phyloP scores from a whole-genome alignment of 1,139 yeast genomes.

The Yamadazyma taylorii region DNA sequence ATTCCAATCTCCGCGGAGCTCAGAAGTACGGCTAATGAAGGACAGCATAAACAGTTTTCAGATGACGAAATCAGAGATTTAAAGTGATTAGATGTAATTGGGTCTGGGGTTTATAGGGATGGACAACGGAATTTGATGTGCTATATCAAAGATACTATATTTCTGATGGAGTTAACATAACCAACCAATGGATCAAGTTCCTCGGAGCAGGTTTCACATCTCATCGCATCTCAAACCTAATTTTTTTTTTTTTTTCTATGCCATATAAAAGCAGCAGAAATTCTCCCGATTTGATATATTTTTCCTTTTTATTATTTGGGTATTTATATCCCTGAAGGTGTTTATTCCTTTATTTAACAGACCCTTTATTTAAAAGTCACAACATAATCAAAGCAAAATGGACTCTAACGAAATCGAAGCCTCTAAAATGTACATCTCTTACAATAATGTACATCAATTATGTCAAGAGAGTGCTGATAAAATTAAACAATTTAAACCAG shows the following conservation, averaged over 20 bases:
- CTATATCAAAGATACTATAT: too few species aligned
- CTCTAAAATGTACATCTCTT: slow-evolving; percentile 78
- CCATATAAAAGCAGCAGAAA: too few species aligned
- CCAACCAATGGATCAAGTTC: slow-evolving; percentile 3
- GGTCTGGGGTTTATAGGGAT: too few species aligned
- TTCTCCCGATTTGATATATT: too few species aligned
- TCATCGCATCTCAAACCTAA: slow-evolving; percentile 2
- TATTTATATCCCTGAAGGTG: slow-evolving; percentile 5
- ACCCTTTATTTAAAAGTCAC: not conserved
- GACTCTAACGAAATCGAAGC: slow-evolving; percentile 36
- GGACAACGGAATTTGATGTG: too few species aligned
- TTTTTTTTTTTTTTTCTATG: slow-evolving; percentile 6
- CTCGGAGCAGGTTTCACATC: slow-evolving; percentile 11
- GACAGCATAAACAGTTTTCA: too few species aligned
- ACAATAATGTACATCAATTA: slow-evolving; percentile 89
- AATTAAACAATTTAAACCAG: slow-evolving; percentile 74
- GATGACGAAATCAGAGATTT: too few species aligned
- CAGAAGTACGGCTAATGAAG: too few species aligned
- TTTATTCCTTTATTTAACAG: not conserved
- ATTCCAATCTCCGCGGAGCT: too few species aligned
- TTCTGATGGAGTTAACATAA: too few species aligned
- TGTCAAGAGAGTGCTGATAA: slow-evolving; percentile 82
- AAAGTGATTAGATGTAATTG: too few species aligned
- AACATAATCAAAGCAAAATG: slow-evolving; percentile 18
- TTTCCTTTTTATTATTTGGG: slow-evolving; percentile 12